Evolutionary conservation across 2,329 filamentous ascomycete species (phyloP).

Genomic region (Triangularia setosa): DNA sequence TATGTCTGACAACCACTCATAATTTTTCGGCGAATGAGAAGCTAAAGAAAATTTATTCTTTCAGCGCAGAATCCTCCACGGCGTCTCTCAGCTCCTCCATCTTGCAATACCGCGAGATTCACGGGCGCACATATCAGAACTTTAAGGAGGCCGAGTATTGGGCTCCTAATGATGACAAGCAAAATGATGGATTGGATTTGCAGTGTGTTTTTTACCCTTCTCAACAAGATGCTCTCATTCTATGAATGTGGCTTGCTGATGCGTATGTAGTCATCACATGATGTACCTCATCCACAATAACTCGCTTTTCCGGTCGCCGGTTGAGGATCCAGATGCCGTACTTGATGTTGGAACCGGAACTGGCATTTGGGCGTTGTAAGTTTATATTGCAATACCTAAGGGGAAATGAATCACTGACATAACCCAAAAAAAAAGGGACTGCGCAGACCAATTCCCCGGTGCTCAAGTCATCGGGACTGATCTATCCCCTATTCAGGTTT

Average conservation of each 20-base stretch:
- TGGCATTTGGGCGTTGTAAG: slow-evolving; percentile 20
- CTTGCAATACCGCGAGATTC: slow-evolving; percentile 14
- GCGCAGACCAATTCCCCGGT: slow-evolving; percentile 35
- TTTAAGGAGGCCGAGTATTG: slow-evolving; percentile 14
- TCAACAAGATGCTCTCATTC: not conserved
- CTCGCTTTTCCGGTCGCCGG: slow-evolving; percentile 16
- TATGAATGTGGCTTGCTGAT: not conserved
- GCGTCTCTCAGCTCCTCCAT: slow-evolving; percentile 13
- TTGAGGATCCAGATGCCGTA: slow-evolving; percentile 13
- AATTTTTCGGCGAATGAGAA: not conserved
- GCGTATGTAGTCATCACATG: slow-evolving; percentile 12
- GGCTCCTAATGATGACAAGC: slow-evolving; percentile 16
- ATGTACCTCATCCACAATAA: slow-evolving; percentile 13
- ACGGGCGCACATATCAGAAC: slow-evolving; percentile 18
- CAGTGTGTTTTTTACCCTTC: not conserved
- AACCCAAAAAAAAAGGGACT: slow-evolving; percentile 41
- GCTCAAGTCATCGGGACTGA: slow-evolving; percentile 24
- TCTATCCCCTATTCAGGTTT: slow-evolving; percentile 26
- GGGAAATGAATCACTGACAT: not conserved
- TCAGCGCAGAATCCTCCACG: not conserved
- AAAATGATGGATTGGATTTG: slow-evolving; percentile 30
- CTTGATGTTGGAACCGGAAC: slow-evolving; percentile 24
- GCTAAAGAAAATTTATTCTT: not conserved
- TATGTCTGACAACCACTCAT: not conserved
- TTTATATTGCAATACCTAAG: not conserved